These are phyloP conservation scores for Sugiyamaella floridensis DNA, from an alignment of 805 yeast genomes.

Conservation along the genomic window DNA sequence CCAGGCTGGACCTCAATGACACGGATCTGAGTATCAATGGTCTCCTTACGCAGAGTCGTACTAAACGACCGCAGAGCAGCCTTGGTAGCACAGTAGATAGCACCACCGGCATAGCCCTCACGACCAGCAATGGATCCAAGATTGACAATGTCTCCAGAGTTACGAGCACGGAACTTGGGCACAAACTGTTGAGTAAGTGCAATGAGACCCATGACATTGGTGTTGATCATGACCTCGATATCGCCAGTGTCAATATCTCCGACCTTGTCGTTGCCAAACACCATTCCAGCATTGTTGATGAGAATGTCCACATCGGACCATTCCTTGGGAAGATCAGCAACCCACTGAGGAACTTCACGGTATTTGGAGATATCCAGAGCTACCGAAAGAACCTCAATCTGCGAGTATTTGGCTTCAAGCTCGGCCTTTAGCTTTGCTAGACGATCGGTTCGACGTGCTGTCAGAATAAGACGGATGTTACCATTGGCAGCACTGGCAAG, in stretches of 20 bases:
- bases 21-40: conserved; percentile 61
- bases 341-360: conserved; percentile 45
- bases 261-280: conserved; percentile 69
- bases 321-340: conserved; percentile 46
- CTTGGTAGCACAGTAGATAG: conserved; percentile 65
- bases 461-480: conserved; percentile 57
- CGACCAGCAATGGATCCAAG: conserved; percentile 67
- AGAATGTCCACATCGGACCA: conserved; percentile 54
- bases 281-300: conserved; percentile 62
- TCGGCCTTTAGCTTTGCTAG: conserved; percentile 44
- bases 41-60: conserved; percentile 61
- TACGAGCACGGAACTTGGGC: conserved; percentile 60
- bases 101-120: conserved; percentile 64
- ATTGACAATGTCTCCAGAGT: conserved; percentile 55
- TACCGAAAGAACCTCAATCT: conserved; percentile 39
- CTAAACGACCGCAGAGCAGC: conserved; percentile 55
- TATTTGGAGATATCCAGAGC: conserved; percentile 52
- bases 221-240: conserved; percentile 67
- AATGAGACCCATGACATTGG: conserved; percentile 83
- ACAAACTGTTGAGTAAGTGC: conserved; percentile 75
- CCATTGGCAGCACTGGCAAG: conserved; percentile 75
- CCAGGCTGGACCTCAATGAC: conserved; percentile 75
- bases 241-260: conserved; percentile 63
- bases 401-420: conserved; percentile 42
- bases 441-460: conserved; percentile 71